phyloP scores from a whole-genome alignment of 2,329 filamentous ascomycete species.

The Lasiodiplodia hormozganensis region DNA sequence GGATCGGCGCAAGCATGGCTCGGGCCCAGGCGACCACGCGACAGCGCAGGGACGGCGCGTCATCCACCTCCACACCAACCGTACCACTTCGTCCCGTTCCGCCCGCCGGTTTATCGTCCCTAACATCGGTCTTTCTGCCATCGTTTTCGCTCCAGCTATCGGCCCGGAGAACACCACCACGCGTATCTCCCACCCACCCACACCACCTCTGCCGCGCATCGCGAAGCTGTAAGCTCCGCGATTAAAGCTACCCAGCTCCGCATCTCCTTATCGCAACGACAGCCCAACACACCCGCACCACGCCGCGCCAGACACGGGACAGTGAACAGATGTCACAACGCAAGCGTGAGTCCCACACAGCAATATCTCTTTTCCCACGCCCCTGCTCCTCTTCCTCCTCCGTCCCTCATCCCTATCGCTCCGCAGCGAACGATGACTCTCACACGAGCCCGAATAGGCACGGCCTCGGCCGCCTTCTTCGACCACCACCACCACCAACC shows the following conservation, averaged over 20 bases:
- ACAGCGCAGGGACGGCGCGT: neutral
- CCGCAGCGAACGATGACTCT: no score
- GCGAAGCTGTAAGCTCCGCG: neutral
- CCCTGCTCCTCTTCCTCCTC: neutral
- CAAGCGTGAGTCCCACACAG: neutral
- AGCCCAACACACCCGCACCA: neutral
- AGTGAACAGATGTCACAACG: neutral
- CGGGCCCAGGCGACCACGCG: neutral
- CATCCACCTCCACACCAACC: neutral
- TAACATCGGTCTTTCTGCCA: neutral
- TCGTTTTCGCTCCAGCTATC: neutral
- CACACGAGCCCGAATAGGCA: neutral
- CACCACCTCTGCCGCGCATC: neutral
- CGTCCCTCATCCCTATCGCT: neutral
- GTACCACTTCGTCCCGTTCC: no score
- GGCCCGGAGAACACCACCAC: neutral
- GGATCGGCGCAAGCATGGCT: conserved; percentile 16
- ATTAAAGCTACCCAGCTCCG: neutral
- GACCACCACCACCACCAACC: neutral
- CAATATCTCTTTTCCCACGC: neutral
- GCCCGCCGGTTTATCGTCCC: neutral
- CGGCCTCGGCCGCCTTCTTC: neutral
- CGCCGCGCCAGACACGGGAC: neutral
- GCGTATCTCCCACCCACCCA: neutral
- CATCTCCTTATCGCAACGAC: neutral